Base-by-base conservation (phyloP, 2,329 filamentous ascomycete species). In the Metarhizium brunneum region DNA sequence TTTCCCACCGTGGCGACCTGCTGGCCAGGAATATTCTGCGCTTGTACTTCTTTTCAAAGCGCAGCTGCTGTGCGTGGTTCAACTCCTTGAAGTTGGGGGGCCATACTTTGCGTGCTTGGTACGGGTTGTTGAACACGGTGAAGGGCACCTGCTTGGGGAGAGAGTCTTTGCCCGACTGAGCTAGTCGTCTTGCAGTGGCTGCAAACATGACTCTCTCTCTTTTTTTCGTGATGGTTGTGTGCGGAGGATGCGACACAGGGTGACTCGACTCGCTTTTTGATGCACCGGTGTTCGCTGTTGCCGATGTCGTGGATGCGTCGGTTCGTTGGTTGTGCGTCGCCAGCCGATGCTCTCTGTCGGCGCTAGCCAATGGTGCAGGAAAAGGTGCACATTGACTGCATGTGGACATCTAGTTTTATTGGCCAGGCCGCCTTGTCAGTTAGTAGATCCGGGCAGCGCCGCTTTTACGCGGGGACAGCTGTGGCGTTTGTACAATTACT, bases 21-120 rank as follows among this genome's bases (percentile, higher is more conserved):
- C 79, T 81, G 63, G 83, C 81, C 61, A 88, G 70, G 56, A 78
- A 77, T 30, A 87, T 71, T 54, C 88, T 79, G 53, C 88, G 79
- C 71, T 90, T 87, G 72, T 87, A 92, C 66, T 87, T 85, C 68
- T 87, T 84, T 75, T 92, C 88, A 63, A 90, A 85, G 47, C 84
- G 80, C 67, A 92, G 87, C 70, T 92, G 85, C 65, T 91, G 83
- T 69, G 87, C 87, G 50, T 77, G 73, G 42, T 83, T 83, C 57
- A 92, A 79, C 66, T 82, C 80, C 59, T 77, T 73, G 70, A 92
- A 88, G 69, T 91, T 84, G 13, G 88, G 88, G 56, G 88, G 88
- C 88, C 88, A 92, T 60, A 82, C 74, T 66, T 86, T 88, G 71
- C 88, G 86, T 51, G 84, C 81, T 64, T 76, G 81, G 72, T 82